phyloP scores from a whole-genome alignment of 306 rosid genomes.

The Carpinus fangiana region DNA sequence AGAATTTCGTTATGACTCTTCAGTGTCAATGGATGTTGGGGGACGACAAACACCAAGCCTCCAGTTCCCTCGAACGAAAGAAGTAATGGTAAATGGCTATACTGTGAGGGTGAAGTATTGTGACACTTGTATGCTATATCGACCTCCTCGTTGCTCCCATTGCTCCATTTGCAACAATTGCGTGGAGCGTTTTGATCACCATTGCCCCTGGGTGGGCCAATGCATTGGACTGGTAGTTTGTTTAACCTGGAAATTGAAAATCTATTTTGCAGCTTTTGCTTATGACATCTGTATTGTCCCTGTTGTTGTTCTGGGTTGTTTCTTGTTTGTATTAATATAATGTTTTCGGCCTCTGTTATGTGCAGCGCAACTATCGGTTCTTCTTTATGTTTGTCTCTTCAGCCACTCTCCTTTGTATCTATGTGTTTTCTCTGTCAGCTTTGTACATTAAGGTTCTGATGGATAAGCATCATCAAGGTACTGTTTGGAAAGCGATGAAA shows the following conservation, averaged over 20 bases:
- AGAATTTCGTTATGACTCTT: constrained; percentile 65
- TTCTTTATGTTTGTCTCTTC: constrained; percentile 91
- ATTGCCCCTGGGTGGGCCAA: constrained; percentile 99
- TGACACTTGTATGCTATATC: constrained; percentile 90
- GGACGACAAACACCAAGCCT: constrained; percentile 84
- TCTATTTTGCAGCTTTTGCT: not conserved
- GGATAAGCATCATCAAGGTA: constrained; percentile 50
- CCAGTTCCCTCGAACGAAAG: constrained; percentile 79
- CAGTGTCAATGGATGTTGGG: constrained; percentile 56
- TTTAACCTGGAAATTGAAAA: constrained; percentile 10
- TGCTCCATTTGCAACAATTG: constrained; percentile 96
- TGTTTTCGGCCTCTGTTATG: constrained; percentile 25
- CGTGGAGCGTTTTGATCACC: constrained; percentile 96
- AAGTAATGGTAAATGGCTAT: constrained; percentile 64
- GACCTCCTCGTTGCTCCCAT: constrained; percentile 97
- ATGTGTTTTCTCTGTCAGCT: constrained; percentile 79
- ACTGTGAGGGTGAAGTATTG: constrained; percentile 88
- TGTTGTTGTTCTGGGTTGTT: constrained; percentile 22
- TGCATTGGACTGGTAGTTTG: constrained; percentile 90
- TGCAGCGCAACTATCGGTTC: constrained; percentile 88
- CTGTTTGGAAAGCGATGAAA: constrained; percentile 88
- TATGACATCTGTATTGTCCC: constrained; percentile 12
- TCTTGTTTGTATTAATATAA: constrained; percentile 27
- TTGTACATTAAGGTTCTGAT: constrained; percentile 77
- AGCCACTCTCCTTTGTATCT: constrained; percentile 85